Evolutionary conservation across 78 protist genomes (phyloP).

Genomic region (Diacronema lutheri): DNA sequence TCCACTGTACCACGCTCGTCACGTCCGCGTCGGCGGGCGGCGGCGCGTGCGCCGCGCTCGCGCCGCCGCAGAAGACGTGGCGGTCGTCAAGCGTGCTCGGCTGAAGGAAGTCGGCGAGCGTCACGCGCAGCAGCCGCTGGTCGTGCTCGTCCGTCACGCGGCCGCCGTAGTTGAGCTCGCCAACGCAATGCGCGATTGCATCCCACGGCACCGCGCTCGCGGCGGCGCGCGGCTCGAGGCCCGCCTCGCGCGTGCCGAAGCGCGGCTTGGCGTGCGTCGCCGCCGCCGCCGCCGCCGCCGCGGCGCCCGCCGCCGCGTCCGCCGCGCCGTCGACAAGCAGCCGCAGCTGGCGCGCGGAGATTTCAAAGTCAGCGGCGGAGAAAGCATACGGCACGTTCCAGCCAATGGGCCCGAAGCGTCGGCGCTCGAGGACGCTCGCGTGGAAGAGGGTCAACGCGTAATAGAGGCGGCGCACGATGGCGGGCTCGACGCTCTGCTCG

Average conservation of each 20-base stretch:
- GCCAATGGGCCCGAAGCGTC: slow-evolving; percentile 77
- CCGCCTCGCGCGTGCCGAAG: too few species aligned
- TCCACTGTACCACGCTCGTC: not conserved
- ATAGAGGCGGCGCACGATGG: slow-evolving; percentile 40
- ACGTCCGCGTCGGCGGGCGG: slow-evolving; percentile 29
- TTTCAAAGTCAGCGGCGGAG: slow-evolving; percentile 61
- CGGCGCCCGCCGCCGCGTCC: slow-evolving; percentile 14
- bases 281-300: too few species aligned
- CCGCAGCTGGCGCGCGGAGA: slow-evolving; percentile 44
- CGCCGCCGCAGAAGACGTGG: not conserved
- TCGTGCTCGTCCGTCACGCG: slow-evolving; percentile 78
- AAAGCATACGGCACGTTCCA: slow-evolving; percentile 84
- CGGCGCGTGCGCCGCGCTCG: not conserved
- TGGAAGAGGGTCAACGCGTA: slow-evolving; percentile 74
- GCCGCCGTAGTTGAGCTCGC: slow-evolving; percentile 74
- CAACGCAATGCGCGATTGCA: slow-evolving; percentile 47
- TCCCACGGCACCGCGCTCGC: slow-evolving; percentile 41
- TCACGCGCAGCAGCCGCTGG: slow-evolving; percentile 37
- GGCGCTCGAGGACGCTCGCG: slow-evolving; percentile 70
- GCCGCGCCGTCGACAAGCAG: slow-evolving; percentile 18
- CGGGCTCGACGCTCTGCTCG: too few species aligned
- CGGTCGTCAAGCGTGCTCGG: not conserved
- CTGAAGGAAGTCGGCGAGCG: not conserved
- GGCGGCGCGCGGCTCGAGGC: too few species aligned
- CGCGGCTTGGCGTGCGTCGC: too few species aligned